Evolutionary conservation across 2,329 filamentous ascomycete genomes (phyloP).

Genomic region (Fusarium mangiferae): DNA sequence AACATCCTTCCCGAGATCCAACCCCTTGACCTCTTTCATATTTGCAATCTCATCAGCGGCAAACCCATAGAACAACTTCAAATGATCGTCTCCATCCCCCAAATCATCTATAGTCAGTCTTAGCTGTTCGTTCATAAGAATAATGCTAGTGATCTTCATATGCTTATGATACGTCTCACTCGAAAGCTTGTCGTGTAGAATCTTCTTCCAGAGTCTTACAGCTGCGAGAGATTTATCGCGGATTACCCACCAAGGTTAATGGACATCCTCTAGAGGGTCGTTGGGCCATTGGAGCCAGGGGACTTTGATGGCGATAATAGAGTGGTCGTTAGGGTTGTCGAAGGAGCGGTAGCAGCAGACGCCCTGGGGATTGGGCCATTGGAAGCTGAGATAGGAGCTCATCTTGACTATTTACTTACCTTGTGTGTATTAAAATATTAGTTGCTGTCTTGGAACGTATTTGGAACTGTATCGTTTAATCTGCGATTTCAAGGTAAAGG

Average conservation of each 20-base stretch:
- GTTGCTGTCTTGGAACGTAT: not conserved
- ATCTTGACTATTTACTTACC: not conserved
- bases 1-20: conserved; percentile 9
- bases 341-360: conserved; percentile 15
- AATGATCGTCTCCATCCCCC: not conserved
- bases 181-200: not conserved
- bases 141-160: conserved; percentile 4
- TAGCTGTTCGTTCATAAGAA: conserved; percentile 21
- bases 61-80: conserved; percentile 24
- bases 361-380: conserved; percentile 3
- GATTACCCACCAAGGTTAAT: not conserved
- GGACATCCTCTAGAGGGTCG: not conserved
- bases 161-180: conserved; percentile 10
- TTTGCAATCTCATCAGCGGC: conserved; percentile 16
- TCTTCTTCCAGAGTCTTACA: not conserved
- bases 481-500: not conserved
- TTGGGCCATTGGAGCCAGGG: conserved; percentile 30
- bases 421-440: not conserved
- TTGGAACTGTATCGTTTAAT: not conserved
- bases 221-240: conserved; percentile 1
- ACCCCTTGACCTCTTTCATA: not conserved
- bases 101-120: conserved; percentile 11
- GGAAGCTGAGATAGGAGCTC: conserved; percentile 11
- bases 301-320: conserved; percentile 4
- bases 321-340: conserved; percentile 12